Evolutionary conservation across 768 basidiomycete species (phyloP).

Genomic region (Amanita subjunquillea): DNA sequence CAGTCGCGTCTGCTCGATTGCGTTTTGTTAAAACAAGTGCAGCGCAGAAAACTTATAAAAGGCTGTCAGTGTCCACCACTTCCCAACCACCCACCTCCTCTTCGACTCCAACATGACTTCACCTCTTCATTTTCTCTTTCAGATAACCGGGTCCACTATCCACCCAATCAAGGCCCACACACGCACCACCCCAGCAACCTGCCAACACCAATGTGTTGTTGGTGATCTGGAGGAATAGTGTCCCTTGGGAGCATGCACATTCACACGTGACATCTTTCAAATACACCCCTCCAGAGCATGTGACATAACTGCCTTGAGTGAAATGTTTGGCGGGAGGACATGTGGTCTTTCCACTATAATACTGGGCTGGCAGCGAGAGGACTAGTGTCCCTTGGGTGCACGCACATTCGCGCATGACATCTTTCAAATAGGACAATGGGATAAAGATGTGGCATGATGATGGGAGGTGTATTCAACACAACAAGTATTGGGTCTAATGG

Average conservation of each 20-base stretch:
- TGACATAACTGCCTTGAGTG: background rate
- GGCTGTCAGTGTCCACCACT: too few relatives aligned
- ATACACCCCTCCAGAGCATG: background rate
- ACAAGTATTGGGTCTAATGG: too few relatives aligned
- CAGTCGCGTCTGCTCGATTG: too few relatives aligned
- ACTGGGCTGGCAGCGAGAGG: background rate
- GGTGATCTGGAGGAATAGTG: background rate
- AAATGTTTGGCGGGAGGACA: background rate
- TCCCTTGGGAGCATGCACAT: background rate
- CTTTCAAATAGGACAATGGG: background rate
- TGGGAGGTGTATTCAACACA: too few relatives aligned
- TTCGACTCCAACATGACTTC: too few relatives aligned
- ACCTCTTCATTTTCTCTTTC: background rate
- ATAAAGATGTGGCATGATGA: too few relatives aligned
- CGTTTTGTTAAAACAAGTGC: too few relatives aligned
- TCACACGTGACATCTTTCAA: background rate
- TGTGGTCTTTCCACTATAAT: background rate
- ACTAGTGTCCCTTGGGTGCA: background rate
- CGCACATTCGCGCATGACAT: background rate
- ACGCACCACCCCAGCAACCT: too few relatives aligned
- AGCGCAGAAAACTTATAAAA: too few relatives aligned
- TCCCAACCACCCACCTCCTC: too few relatives aligned
- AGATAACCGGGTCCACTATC: background rate
- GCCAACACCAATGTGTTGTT: background rate
- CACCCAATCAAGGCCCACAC: background rate